Conservation (phyloP, 345 rosid genomes). For the Mallotus nudiflorus region DNA sequence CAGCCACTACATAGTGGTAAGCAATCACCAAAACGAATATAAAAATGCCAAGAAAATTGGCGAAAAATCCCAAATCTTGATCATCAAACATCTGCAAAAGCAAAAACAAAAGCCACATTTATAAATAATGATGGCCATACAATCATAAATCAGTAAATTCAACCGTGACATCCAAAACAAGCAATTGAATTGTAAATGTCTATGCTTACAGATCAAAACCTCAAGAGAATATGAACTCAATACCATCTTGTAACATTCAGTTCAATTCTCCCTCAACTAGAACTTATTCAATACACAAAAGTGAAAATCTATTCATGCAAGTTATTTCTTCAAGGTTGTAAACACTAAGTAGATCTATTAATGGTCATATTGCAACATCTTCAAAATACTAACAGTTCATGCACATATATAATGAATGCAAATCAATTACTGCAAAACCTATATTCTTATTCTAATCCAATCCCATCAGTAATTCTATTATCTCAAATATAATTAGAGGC, state of each 20-base stretch:
- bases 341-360: too few relatives aligned
- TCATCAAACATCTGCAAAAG: slow-evolving; percentile 83
- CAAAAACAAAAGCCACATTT: slow-evolving; percentile 9
- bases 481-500: too few relatives aligned
- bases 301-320: not conserved
- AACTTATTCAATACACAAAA: not conserved
- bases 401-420: too few relatives aligned
- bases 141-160: not conserved
- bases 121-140: not conserved
- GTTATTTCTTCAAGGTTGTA: too few relatives aligned
- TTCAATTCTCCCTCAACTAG: not conserved
- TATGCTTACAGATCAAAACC: not conserved
- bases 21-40: slow-evolving; percentile 71
- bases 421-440: too few relatives aligned
- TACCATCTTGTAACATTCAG: not conserved
- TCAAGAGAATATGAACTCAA: not conserved
- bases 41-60: slow-evolving; percentile 79
- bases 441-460: too few relatives aligned
- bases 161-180: not conserved
- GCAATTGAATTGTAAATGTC: not conserved
- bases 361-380: too few relatives aligned
- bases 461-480: too few relatives aligned
- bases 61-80: slow-evolving; percentile 69
- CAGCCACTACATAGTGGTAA: slow-evolving; percentile 86
- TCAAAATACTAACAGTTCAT: too few relatives aligned